Conservation (phyloP, 305 asterid genomes). For the Euphrasia arctica region DNA sequence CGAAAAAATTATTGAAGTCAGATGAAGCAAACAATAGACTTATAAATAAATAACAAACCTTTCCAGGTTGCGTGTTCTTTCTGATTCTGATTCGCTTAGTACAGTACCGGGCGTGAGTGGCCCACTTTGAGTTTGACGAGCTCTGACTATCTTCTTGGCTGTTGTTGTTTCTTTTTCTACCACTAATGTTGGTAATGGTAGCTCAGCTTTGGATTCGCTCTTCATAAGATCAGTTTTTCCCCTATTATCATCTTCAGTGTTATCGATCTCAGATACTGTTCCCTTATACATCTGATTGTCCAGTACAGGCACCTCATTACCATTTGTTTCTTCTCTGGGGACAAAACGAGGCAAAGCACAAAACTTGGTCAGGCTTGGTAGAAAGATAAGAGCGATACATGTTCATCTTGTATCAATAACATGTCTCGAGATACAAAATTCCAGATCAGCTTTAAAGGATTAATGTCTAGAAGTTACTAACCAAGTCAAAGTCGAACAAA, state of each 20-base stretch:
- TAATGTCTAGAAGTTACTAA: slow-evolving; percentile 5
- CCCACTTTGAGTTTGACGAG: slow-evolving; percentile 97
- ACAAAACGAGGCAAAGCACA: slow-evolving; percentile 22
- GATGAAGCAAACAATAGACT: slow-evolving; percentile 28
- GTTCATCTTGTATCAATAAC: slow-evolving; percentile 19
- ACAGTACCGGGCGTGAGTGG: slow-evolving; percentile 85
- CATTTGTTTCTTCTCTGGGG: slow-evolving; percentile 57
- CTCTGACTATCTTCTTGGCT: slow-evolving; percentile 51
- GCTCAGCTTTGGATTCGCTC: slow-evolving; percentile 54
- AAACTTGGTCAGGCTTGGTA: slow-evolving; percentile 20
- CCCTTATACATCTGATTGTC: slow-evolving; percentile 42
- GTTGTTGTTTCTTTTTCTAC: slow-evolving; percentile 60
- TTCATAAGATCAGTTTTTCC: slow-evolving; percentile 40
- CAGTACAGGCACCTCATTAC: slow-evolving; percentile 37
- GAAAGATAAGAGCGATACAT: slow-evolving; percentile 11
- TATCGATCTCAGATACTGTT: slow-evolving; percentile 43
- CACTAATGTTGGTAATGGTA: slow-evolving; percentile 34
- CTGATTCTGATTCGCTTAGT: slow-evolving; percentile 64
- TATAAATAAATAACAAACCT: slow-evolving; percentile 42
- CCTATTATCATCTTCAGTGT: slow-evolving; percentile 44
- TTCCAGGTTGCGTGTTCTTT: slow-evolving; percentile 64
- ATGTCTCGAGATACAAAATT: background rate
- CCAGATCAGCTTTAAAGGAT: background rate
- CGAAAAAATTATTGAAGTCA: background rate
- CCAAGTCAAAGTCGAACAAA: slow-evolving; percentile 15